A percentile compares a stretch with the other conserved stretches of the same genome.
Evolutionary conservation across 176 grass and related monocot species (phyloP).

Genomic region (Pontederia paniculata): DNA sequence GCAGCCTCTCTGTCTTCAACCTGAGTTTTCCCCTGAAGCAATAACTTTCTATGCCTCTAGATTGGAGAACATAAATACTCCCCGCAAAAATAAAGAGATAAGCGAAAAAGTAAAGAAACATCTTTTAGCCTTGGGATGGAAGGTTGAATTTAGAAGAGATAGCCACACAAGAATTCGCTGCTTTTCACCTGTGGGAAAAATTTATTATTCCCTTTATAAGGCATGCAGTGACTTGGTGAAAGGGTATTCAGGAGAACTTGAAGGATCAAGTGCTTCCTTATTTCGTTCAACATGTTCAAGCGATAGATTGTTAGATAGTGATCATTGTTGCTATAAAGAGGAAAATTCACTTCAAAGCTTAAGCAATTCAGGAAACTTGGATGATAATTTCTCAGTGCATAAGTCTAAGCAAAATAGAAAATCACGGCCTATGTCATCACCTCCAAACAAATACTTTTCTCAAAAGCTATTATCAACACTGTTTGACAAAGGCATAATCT

Average conservation of each 20-base stretch:
- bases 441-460: slow-evolving; percentile 12
- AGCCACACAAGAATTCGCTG: slow-evolving; percentile 19
- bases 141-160: slow-evolving; percentile 30
- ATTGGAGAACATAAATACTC: not conserved
- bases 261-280: not conserved
- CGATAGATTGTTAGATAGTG: too few species aligned
- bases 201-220: slow-evolving; percentile 31
- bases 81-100: slow-evolving; percentile 10
- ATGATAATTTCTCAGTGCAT: too few species aligned
- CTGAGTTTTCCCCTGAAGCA: slow-evolving; percentile 33
- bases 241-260: slow-evolving; percentile 10
- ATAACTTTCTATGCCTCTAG: slow-evolving; percentile 22
- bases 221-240: slow-evolving; percentile 23
- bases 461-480: slow-evolving; percentile 45
- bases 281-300: too few species aligned
- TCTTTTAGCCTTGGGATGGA: slow-evolving; percentile 60
- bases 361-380: too few species aligned
- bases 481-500: slow-evolving; percentile 49
- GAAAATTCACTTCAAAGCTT: too few species aligned
- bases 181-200: slow-evolving; percentile 33
- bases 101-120: slow-evolving; percentile 45
- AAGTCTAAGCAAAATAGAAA: not conserved
- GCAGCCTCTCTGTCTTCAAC: slow-evolving; percentile 27
- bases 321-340: too few species aligned
- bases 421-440: not conserved